These are phyloP conservation scores for Ascochyta fabae DNA, from an alignment of 2,329 filamentous ascomycete genomes.

Conservation along the genomic window DNA sequence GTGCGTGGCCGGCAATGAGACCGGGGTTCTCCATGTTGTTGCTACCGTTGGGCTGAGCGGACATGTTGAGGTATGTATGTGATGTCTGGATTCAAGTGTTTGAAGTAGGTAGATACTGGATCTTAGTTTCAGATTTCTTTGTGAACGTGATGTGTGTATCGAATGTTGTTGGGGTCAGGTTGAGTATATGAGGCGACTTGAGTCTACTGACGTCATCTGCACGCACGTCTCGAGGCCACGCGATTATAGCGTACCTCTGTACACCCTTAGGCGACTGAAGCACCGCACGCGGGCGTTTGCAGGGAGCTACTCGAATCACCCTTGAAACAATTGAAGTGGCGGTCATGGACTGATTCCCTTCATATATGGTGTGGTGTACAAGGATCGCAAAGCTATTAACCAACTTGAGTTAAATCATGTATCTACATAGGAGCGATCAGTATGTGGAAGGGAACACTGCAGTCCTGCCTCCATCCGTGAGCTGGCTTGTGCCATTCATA, in stretches of 20 bases:
- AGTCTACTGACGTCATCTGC: slow-evolving; percentile 12
- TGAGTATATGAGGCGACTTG: slow-evolving; percentile 4
- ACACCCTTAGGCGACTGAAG: background rate
- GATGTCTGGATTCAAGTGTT: background rate
- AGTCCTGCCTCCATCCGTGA: slow-evolving; percentile 56
- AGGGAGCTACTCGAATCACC: too few species aligned
- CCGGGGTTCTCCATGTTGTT: slow-evolving; percentile 57
- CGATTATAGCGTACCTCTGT: background rate
- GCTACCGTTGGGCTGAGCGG: slow-evolving; percentile 18
- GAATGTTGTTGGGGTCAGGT: background rate
- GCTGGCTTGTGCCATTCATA: slow-evolving; percentile 60
- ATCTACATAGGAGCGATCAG: slow-evolving; percentile 17
- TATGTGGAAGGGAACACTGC: slow-evolving; percentile 45
- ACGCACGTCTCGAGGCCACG: slow-evolving; percentile 3
- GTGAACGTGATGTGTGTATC: background rate
- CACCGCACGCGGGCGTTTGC: too few species aligned
- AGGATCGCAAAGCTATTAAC: too few species aligned
- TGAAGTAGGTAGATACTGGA: background rate
- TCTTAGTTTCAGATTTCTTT: background rate
- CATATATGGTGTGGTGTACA: too few species aligned
- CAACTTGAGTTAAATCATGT: too few species aligned
- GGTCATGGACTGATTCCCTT: too few species aligned
- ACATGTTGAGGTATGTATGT: slow-evolving; percentile 24
- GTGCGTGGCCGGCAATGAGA: slow-evolving; percentile 68
- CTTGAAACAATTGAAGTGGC: too few species aligned